Percentiles rank a stretch among this genome's conserved stretches.
Evolutionary conservation across 2,329 filamentous ascomycete genomes (phyloP).

Genomic region (Diplodia intermedia): DNA sequence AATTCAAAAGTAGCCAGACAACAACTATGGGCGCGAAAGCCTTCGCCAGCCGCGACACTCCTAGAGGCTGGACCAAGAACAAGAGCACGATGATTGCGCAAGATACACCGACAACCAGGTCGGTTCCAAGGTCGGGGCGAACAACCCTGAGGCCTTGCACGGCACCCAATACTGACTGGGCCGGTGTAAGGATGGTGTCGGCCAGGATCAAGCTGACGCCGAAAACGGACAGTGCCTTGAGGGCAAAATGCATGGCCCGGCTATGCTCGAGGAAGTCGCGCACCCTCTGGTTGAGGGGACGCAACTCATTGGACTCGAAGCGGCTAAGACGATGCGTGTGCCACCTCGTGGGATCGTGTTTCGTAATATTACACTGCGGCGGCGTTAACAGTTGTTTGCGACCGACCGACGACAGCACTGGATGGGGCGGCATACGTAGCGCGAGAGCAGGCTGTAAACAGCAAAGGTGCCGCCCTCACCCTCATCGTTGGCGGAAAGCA

Average conservation of each 20-base stretch:
- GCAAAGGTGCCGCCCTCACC: constrained; percentile 75
- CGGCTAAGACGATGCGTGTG: constrained; percentile 66
- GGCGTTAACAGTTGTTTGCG: not conserved
- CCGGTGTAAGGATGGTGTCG: constrained; percentile 71
- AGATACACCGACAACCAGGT: constrained; percentile 66
- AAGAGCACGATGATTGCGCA: constrained; percentile 70
- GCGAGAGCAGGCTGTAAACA: constrained; percentile 68
- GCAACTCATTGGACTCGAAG: constrained; percentile 63
- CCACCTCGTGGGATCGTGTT: constrained; percentile 61
- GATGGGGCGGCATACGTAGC: constrained; percentile 53
- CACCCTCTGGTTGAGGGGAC: constrained; percentile 59
- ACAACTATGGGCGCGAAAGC: constrained; percentile 71
- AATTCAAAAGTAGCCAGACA: constrained; percentile 71
- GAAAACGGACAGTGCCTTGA: constrained; percentile 69
- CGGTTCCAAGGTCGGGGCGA: constrained; percentile 60
- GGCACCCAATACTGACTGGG: constrained; percentile 73
- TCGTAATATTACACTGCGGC: constrained; percentile 63
- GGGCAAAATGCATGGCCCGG: constrained; percentile 56
- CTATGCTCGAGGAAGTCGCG: constrained; percentile 66
- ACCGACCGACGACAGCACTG: no score
- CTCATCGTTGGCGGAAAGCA: constrained; percentile 71
- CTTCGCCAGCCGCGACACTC: constrained; percentile 65
- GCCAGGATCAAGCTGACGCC: constrained; percentile 73
- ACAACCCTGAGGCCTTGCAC: constrained; percentile 68
- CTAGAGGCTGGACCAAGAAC: constrained; percentile 70